Percentiles rank a stretch among this genome's conserved stretches.
phyloP scores from a whole-genome alignment of 2,329 filamentous ascomycete genomes.

The Aspergillus japonicus region DNA sequence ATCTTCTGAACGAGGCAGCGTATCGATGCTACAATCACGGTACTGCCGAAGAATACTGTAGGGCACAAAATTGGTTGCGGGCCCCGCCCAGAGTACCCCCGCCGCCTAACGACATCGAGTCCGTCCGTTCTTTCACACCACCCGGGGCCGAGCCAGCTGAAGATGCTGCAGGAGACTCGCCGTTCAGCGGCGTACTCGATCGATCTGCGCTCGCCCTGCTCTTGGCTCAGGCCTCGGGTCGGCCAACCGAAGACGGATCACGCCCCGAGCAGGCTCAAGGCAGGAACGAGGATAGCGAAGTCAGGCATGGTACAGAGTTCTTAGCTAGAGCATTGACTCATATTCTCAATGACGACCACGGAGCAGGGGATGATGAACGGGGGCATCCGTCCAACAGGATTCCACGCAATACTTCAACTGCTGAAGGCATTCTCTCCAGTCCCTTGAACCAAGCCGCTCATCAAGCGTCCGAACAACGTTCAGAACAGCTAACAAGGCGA shows the following conservation, averaged over 20 bases:
- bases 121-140: conserved; percentile 27
- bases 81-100: conserved; percentile 66
- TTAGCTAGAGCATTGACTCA: conserved; percentile 46
- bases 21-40: conserved; percentile 74
- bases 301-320: conserved; percentile 35
- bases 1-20: conserved; percentile 72
- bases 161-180: conserved; percentile 28
- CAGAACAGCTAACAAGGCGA: conserved; percentile 26
- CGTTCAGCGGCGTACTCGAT: conserved; percentile 30
- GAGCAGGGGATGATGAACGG: conserved; percentile 23
- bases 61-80: conserved; percentile 57
- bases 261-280: conserved; percentile 23
- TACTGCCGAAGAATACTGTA: conserved; percentile 72
- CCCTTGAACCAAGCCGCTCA: conserved; percentile 21
- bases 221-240: conserved; percentile 31
- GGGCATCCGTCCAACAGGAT: conserved; percentile 25
- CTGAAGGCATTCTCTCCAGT: conserved; percentile 21
- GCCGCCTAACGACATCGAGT: conserved; percentile 56
- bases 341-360: conserved; percentile 36
- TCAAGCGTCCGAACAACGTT: conserved; percentile 20
- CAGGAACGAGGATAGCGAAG: conserved; percentile 29
- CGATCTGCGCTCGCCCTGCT: conserved; percentile 36
- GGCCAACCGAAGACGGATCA: conserved; percentile 24
- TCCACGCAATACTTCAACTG: conserved; percentile 15
- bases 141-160: conserved; percentile 33